Conservation (phyloP, 2,329 filamentous ascomycete species). For the Penicillium sp. region DNA sequence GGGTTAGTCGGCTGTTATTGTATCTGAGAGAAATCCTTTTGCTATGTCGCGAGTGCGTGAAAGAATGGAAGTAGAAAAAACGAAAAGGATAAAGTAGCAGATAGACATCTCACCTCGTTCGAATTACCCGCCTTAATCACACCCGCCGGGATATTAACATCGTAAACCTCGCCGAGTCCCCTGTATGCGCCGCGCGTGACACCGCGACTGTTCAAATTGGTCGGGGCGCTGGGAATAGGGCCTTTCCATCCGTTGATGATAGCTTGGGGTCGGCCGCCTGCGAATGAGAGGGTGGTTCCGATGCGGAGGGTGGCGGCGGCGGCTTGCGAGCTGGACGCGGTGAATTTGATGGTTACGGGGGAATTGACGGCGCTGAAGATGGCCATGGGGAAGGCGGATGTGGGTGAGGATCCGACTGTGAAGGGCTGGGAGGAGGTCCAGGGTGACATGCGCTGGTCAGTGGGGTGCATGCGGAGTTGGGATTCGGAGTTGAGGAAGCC, state of each 20-base stretch:
- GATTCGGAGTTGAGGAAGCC: constrained; percentile 64
- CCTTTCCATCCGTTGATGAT: constrained; percentile 42
- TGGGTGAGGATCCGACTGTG: constrained; percentile 52
- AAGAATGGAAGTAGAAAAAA: no score
- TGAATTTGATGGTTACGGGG: constrained; percentile 57
- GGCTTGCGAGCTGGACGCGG: constrained; percentile 46
- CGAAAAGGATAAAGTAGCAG: no score
- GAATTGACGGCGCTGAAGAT: constrained; percentile 57
- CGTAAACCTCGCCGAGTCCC: constrained; percentile 59
- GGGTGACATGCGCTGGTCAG: constrained; percentile 56
- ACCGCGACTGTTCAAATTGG: constrained; percentile 59
- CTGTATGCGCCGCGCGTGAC: constrained; percentile 61
- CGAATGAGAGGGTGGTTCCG: constrained; percentile 59
- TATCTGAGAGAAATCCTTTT: no score
- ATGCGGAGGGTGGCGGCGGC: constrained; percentile 56
- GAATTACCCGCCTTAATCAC: constrained; percentile 50
- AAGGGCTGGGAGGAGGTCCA: constrained; percentile 58
- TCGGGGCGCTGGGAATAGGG: constrained; percentile 48
- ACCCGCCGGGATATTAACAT: constrained; percentile 54
- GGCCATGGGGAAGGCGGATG: constrained; percentile 59
- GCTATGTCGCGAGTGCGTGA: no score
- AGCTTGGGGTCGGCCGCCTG: constrained; percentile 52
- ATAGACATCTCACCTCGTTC: constrained; percentile 44
- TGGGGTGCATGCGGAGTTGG: constrained; percentile 63
- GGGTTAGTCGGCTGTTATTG: no score